Base-by-base conservation (phyloP, 2,329 filamentous ascomycete genomes). In the Corynespora cassiicola region DNA sequence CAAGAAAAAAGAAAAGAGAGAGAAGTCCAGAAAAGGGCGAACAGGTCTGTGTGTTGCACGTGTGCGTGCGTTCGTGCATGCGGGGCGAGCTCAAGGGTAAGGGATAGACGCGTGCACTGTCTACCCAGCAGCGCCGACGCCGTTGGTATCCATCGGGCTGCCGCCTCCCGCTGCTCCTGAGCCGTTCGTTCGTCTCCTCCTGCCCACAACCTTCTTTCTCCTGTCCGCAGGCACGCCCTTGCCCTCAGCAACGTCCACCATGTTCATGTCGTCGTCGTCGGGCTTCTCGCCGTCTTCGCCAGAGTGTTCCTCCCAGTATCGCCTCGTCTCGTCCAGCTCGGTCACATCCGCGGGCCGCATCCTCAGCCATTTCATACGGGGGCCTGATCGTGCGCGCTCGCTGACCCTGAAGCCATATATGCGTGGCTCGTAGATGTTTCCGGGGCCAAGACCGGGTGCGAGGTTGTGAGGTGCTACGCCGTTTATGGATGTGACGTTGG, bases 361-460 rank as follows among this genome's bases (percentile, higher is more conserved):
- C 53, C 94, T 84, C 56, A 99, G 75, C 94, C 94, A 99, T 66
- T 91, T 90, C 94, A 99, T 99, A 45, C 94, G 81, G 9, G 94
- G 94, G 0, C 94, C 94, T 16, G 88, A 90, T 53, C 88, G 84
- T 26, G 94, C 89, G 41, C 91, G 79, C 70, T 97, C 94, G 12
- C 88, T 92, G 15, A 99, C 94, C 46, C 87, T 83, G 75, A 99
- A 99, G 18, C 94, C 94, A 71, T 97, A 99, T 66, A 99, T 97
- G 54, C 86, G 87, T 42, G 94, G 90, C 65, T 96, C 90, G 71
- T 97, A 97, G 58, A 96, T 89, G 66, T 85, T 90, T 42, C 84
- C 83, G 31, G 75, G 75, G 8, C 94, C 94, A 3, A 99, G 78
- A 2, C 90, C 90, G 0, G 94, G 91, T 2, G 87, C 91, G 51